These are phyloP conservation scores for Aspergillus eucalypticola DNA, from an alignment of 2,329 filamentous ascomycete genomes.

Conservation along the genomic window DNA sequence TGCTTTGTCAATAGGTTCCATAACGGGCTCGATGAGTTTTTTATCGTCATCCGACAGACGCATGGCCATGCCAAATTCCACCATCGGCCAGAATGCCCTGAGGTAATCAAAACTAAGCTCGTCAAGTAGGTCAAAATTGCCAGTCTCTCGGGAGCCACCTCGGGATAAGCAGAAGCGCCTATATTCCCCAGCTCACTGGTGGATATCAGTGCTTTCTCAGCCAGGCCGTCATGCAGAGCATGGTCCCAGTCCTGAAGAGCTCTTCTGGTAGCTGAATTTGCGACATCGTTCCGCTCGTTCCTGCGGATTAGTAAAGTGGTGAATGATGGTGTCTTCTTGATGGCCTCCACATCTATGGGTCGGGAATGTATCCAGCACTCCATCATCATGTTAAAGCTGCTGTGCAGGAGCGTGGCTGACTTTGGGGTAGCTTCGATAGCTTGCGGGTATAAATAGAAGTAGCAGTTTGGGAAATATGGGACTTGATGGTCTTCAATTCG, in stretches of 20 bases:
- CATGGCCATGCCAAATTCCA: too few species aligned
- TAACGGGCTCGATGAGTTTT: too few species aligned
- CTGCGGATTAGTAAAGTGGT: background rate
- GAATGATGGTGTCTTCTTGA: background rate
- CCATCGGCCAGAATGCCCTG: too few species aligned
- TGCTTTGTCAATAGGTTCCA: too few species aligned
- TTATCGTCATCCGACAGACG: too few species aligned
- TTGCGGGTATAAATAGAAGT: too few species aligned
- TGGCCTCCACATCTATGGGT: background rate
- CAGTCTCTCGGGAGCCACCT: background rate
- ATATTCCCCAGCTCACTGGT: background rate
- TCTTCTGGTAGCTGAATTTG: background rate
- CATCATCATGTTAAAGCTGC: too few species aligned
- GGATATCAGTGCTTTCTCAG: background rate
- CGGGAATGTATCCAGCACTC: background rate
- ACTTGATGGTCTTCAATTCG: too few species aligned
- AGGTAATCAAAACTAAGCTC: too few species aligned
- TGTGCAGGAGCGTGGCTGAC: too few species aligned
- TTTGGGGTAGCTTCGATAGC: too few species aligned
- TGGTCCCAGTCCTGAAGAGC: background rate
- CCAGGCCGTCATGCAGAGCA: background rate
- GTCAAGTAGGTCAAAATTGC: background rate
- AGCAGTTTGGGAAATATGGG: too few species aligned
- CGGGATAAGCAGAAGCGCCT: background rate
- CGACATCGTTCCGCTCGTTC: background rate